Evolutionary conservation across 805 yeast species (phyloP).

Genomic region (Ogataea paradorogensis): DNA sequence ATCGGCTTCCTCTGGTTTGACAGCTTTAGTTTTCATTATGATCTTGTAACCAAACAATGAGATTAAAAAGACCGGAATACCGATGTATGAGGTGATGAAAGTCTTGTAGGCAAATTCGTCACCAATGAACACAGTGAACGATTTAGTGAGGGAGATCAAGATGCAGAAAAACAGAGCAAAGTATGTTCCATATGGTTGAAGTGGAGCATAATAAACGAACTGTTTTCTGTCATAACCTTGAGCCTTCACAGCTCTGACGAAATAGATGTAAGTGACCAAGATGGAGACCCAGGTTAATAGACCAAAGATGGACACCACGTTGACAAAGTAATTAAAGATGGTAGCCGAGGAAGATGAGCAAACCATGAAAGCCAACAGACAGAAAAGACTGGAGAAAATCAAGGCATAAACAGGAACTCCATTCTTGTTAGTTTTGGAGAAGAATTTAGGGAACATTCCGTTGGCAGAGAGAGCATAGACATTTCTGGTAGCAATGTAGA

Average conservation of each 20-base stretch:
- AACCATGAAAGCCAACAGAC: slow-evolving; percentile 69
- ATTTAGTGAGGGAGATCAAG: slow-evolving; percentile 60
- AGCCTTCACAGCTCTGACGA: slow-evolving; percentile 60
- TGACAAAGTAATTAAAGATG: slow-evolving; percentile 67
- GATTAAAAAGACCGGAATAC: slow-evolving; percentile 61
- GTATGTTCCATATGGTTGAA: slow-evolving; percentile 67
- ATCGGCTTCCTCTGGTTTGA: slow-evolving; percentile 58
- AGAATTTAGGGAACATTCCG: slow-evolving; percentile 69
- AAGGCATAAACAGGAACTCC: slow-evolving; percentile 72
- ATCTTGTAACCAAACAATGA: slow-evolving; percentile 61
- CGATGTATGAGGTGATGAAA: slow-evolving; percentile 77
- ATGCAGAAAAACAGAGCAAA: slow-evolving; percentile 53
- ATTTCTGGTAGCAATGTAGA: slow-evolving; percentile 75
- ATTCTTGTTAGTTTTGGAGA: slow-evolving; percentile 59
- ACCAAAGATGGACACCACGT: slow-evolving; percentile 74
- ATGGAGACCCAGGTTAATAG: slow-evolving; percentile 74
- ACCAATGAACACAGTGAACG: slow-evolving; percentile 65
- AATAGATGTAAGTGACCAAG: slow-evolving; percentile 62
- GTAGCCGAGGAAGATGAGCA: slow-evolving; percentile 53
- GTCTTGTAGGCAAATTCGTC: slow-evolving; percentile 52
- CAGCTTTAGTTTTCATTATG: slow-evolving; percentile 44
- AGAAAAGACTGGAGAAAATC: slow-evolving; percentile 48
- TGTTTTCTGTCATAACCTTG: slow-evolving; percentile 60
- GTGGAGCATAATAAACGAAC: slow-evolving; percentile 61
- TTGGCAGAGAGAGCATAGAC: slow-evolving; percentile 68